These are phyloP conservation scores for Salix dunnii DNA, from an alignment of 345 rosid species.

Conservation along the genomic window DNA sequence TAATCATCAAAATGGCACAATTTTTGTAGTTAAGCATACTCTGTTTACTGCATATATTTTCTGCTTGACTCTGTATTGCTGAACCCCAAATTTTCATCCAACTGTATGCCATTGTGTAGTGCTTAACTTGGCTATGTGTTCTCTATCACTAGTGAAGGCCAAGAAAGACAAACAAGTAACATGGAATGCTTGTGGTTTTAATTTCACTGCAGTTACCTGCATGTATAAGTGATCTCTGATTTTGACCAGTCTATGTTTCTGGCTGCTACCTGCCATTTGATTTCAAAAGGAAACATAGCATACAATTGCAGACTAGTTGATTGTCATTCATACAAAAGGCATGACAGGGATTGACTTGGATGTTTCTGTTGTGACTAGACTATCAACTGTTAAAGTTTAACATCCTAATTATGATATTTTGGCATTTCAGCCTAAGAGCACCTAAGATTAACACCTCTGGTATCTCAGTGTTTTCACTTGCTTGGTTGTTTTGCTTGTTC, in stretches of 20 bases:
- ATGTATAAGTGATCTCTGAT: constrained; percentile 91
- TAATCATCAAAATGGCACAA: background rate
- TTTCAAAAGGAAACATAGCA: constrained; percentile 78
- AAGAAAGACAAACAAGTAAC: constrained; percentile 95
- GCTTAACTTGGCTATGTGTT: background rate
- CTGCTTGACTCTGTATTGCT: background rate
- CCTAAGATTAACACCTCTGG: background rate
- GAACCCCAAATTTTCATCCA: background rate
- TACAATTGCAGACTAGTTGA: constrained; percentile 81
- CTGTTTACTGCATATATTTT: background rate
- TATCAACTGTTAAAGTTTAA: background rate
- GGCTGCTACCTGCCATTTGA: constrained; percentile 88
- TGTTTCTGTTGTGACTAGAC: background rate
- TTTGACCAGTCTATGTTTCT: constrained; percentile 94
- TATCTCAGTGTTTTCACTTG: background rate
- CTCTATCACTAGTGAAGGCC: constrained; percentile 54
- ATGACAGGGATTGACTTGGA: background rate
- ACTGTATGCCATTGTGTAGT: background rate
- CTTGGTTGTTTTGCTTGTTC: constrained; percentile 13
- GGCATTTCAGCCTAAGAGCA: background rate
- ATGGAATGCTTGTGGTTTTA: constrained; percentile 78
- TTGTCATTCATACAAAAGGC: constrained; percentile 83
- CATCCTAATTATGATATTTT: background rate
- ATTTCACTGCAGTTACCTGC: constrained; percentile 92
- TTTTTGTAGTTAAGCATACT: background rate